A percentile compares a stretch with the other conserved stretches of the same genome.
Conservation (phyloP, 164 flowering plant species). For the Stephania japonica region DNA sequence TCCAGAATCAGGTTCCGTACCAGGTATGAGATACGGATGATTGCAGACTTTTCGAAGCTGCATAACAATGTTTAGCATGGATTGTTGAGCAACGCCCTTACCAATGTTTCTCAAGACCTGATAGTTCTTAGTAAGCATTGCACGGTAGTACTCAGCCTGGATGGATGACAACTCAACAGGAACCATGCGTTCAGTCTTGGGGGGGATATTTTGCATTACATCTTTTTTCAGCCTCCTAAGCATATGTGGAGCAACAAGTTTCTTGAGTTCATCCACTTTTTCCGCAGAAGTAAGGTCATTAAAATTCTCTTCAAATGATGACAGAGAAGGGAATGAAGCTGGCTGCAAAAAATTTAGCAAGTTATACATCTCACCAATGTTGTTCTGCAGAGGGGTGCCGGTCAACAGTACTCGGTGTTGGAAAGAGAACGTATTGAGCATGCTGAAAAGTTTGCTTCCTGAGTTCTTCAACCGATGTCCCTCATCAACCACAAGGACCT, state of each 20-base stretch:
- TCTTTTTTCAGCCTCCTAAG: constrained; percentile 98
- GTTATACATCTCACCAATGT: constrained; percentile 95
- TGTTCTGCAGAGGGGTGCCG: constrained; percentile 98
- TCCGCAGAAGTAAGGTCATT: constrained; percentile 91
- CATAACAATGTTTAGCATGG: constrained; percentile 98
- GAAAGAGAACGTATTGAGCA: constrained; percentile 86
- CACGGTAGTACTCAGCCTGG: constrained; percentile 99
- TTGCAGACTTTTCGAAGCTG: constrained; percentile 96
- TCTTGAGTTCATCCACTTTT: constrained; percentile 93
- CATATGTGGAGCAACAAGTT: constrained; percentile 99
- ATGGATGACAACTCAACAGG: constrained; percentile 96
- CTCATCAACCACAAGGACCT: constrained; percentile 98
- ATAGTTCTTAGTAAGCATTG: constrained; percentile 97
- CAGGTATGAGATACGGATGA: constrained; percentile 97
- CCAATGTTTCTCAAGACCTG: constrained; percentile 87
- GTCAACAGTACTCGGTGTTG: constrained; percentile 95
- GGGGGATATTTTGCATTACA: constrained; percentile 97
- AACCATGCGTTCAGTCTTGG: constrained; percentile 92
- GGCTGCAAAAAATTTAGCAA: constrained; percentile 97
- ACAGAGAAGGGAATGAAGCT: constrained; percentile 82
- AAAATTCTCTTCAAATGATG: constrained; percentile 87
- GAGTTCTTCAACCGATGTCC: constrained; percentile 97
- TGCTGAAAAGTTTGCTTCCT: constrained; percentile 84
- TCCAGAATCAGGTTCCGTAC: constrained; percentile 97
- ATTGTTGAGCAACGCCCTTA: constrained; percentile 91